These are phyloP conservation scores for Inonotus obliquus DNA, from an alignment of 1,284 basidiomycete genomes.

Conservation along the genomic window DNA sequence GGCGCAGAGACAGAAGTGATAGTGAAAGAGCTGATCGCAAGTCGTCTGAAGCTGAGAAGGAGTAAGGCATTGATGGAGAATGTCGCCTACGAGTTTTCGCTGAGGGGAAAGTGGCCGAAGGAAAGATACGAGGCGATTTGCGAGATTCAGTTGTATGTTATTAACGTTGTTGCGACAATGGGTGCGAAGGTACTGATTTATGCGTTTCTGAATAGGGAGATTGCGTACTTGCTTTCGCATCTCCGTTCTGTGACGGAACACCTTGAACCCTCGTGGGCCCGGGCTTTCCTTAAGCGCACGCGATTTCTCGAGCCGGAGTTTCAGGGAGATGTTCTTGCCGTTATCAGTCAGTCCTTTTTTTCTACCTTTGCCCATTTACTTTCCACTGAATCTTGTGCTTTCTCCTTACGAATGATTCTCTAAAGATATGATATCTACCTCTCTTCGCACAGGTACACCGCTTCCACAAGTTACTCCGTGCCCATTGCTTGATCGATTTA, in stretches of 20 bases:
- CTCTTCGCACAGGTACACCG: constrained; percentile 70
- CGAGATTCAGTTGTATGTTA: constrained; percentile 56
- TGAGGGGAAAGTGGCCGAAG: constrained; percentile 65
- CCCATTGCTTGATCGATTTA: constrained; percentile 68
- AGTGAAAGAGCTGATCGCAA: constrained; percentile 52
- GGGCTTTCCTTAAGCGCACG: constrained; percentile 73
- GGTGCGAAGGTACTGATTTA: background rate
- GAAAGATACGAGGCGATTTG: constrained; percentile 60
- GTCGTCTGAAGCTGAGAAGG: constrained; percentile 59
- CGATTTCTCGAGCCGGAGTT: constrained; percentile 77
- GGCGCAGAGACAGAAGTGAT: constrained; percentile 48
- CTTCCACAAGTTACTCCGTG: constrained; percentile 88
- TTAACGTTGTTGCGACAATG: background rate
- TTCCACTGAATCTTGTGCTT: no score
- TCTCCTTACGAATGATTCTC: background rate
- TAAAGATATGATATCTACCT: constrained; percentile 61
- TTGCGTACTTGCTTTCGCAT: constrained; percentile 58
- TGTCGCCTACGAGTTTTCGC: constrained; percentile 67
- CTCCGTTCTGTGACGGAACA: constrained; percentile 60
- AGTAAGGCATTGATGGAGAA: constrained; percentile 52
- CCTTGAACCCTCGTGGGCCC: constrained; percentile 68
- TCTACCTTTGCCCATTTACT: no score
- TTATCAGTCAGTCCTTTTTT: constrained; percentile 52
- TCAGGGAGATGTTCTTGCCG: constrained; percentile 78
- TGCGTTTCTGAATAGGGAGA: constrained; percentile 39